Base-by-base conservation (phyloP, 2,329 filamentous ascomycete genomes). In the Sphaerulina vaccinii region DNA sequence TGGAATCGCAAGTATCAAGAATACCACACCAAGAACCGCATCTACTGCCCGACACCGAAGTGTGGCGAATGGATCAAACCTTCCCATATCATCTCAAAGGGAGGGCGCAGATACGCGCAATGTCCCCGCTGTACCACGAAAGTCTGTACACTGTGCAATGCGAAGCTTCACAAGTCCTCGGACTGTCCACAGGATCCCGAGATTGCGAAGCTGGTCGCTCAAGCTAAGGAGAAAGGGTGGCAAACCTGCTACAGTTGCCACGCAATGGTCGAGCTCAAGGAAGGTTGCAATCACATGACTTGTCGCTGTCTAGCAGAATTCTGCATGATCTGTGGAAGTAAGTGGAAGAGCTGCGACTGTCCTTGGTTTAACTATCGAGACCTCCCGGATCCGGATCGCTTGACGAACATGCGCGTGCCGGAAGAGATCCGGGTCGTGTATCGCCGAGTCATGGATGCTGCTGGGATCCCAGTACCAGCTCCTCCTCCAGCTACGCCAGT, bases 241-340 rank as follows among this genome's bases (percentile, higher is more conserved):
- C 85, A 88, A 68, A 77, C 82, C 40, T 96, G 89, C 68, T 85
- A 84, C 65, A 83, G 77, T 56, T 95, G 90, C 71, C 82, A 79
- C 57, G 76, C 80, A 33, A 78, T 88, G 75, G 86, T 95, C 38
- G 87, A 95, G 68, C 73, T 90, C 43, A 86, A 86, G 61, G 87
- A 92, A 68, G 89, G 89, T n/a, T 90, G 87, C 70, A 91, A 92
- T 71, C 90, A 92, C 67, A 92, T 95, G 82, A 90, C 83, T 22
- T 95, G 90, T 68, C 87, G 84, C 38, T 95, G 90, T 65, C 85
- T 82, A 48, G 88, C 88, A 22, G 81, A 95, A 62, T 95, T 95
- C 65, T 96, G 90, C 72, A 90, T 93, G 81, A 79, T 88, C 21
- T 96, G 90, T 66, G 90, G 87, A 18, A 67, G 75, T 24, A 87